These are phyloP conservation scores for Pythium phragmiticola DNA, from an alignment of 352 stramenopile species.

Conservation along the genomic window DNA sequence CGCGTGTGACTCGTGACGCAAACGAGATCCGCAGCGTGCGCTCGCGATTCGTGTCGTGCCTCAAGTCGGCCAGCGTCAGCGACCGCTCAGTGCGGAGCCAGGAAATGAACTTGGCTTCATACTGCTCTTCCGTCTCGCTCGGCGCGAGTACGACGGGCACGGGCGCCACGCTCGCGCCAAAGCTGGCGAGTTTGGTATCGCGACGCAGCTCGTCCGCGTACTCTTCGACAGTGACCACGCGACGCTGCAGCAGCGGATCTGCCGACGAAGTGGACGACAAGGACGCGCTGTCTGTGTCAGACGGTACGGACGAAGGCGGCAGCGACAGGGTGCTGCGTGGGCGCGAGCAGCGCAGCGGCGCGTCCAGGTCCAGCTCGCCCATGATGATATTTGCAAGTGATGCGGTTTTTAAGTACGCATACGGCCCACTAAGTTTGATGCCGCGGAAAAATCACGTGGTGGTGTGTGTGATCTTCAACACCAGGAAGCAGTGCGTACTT, in stretches of 20 bases:
- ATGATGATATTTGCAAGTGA: too few relatives aligned
- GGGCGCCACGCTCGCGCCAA: not conserved
- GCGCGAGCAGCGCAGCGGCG: not conserved
- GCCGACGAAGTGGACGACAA: not conserved
- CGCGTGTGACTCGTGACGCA: not conserved
- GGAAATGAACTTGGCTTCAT: not conserved
- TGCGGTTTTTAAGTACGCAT: not conserved
- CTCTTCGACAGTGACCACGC: not conserved
- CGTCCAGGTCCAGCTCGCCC: not conserved
- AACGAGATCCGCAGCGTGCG: slow-evolving; percentile 12
- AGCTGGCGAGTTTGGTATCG: not conserved
- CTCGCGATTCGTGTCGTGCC: slow-evolving; percentile 1
- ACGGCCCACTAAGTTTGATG: not conserved
- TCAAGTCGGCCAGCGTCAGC: not conserved
- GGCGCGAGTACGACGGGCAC: slow-evolving; percentile 1
- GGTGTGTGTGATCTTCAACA: not conserved
- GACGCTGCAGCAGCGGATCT: slow-evolving; percentile 4
- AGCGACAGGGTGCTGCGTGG: not conserved
- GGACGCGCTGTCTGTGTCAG: not conserved
- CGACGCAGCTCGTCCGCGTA: slow-evolving; percentile 1
- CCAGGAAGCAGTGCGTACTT: not conserved
- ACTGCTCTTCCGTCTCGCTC: slow-evolving; percentile 7
- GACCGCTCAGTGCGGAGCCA: not conserved
- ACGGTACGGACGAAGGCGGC: not conserved
- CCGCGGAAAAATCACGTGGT: too few relatives aligned